Evolutionary conservation across 306 rosid species (phyloP).

Genomic region (Cicer bijugum): DNA sequence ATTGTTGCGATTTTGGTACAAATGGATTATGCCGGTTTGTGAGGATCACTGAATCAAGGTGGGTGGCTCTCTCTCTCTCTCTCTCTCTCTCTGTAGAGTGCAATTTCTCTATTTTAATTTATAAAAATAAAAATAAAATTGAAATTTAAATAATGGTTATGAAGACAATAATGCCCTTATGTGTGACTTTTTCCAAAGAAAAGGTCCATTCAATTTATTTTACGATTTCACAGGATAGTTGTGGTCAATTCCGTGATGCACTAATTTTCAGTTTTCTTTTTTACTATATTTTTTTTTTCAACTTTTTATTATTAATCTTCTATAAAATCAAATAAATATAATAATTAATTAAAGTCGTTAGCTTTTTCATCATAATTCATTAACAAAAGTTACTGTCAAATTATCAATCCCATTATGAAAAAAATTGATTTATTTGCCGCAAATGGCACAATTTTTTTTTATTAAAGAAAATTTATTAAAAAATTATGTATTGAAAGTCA

Average conservation of each 20-base stretch:
- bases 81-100: slow-evolving; percentile 11
- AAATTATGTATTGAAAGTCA: no score
- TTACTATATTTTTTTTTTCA: background rate
- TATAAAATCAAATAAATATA: background rate
- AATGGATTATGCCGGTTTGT: slow-evolving; percentile 39
- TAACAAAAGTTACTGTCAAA: no score
- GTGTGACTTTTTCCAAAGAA: background rate
- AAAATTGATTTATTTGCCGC: no score
- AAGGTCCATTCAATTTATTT: background rate
- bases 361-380: no score
- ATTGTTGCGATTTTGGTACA: slow-evolving; percentile 39
- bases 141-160: background rate
- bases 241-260: slow-evolving; percentile 37
- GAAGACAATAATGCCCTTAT: slow-evolving; percentile 40
- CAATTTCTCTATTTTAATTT: slow-evolving; percentile 28
- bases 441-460: no score
- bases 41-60: slow-evolving; percentile 13
- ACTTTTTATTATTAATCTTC: background rate
- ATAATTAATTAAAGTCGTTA: no score
- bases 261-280: no score
- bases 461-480: no score
- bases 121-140: background rate
- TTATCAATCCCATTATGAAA: no score
- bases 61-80: slow-evolving; percentile 23
- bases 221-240: background rate